Evolutionary conservation across 257 asterid genomes (phyloP).

Genomic region (Sherardia arvensis): DNA sequence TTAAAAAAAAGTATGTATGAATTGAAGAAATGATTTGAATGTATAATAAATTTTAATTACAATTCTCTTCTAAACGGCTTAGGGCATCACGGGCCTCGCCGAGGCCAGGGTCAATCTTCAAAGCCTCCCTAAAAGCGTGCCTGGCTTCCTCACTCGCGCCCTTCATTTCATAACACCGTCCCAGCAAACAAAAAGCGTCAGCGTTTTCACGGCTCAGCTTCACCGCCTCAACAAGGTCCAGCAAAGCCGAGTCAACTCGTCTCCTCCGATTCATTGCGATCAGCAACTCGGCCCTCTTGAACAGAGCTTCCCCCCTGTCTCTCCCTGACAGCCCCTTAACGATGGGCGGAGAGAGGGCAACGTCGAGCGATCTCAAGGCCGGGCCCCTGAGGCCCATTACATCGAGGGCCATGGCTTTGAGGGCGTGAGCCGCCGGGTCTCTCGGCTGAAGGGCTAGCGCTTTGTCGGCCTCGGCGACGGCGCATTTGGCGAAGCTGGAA

Average conservation of each 20-base stretch:
- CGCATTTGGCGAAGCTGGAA: constrained; percentile 59
- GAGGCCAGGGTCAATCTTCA: constrained; percentile 33
- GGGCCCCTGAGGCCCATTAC: constrained; percentile 55
- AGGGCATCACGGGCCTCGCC: constrained; percentile 37
- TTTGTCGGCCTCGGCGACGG: constrained; percentile 63
- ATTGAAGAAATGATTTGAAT: no score
- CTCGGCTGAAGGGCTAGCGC: constrained; percentile 60
- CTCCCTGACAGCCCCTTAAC: constrained; percentile 44
- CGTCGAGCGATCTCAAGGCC: constrained; percentile 58
- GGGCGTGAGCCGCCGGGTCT: constrained; percentile 79
- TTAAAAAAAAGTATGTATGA: no score
- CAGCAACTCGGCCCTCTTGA: constrained; percentile 64
- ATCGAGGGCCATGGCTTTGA: constrained; percentile 69
- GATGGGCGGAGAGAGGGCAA: constrained; percentile 62
- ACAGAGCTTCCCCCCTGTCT: constrained; percentile 70
- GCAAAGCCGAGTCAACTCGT: constrained; percentile 57
- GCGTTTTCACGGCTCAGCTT: constrained; percentile 32
- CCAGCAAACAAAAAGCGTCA: constrained; percentile 57
- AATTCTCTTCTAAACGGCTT: constrained; percentile 35
- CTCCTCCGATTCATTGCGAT: constrained; percentile 50
- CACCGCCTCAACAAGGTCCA: constrained; percentile 56
- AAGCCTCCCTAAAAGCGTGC: constrained; percentile 36
- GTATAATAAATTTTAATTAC: no score
- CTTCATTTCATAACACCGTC: constrained; percentile 50
- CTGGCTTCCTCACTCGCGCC: constrained; percentile 39